phyloP scores from a whole-genome alignment of 345 rosid genomes.

The Brassica carinata region DNA sequence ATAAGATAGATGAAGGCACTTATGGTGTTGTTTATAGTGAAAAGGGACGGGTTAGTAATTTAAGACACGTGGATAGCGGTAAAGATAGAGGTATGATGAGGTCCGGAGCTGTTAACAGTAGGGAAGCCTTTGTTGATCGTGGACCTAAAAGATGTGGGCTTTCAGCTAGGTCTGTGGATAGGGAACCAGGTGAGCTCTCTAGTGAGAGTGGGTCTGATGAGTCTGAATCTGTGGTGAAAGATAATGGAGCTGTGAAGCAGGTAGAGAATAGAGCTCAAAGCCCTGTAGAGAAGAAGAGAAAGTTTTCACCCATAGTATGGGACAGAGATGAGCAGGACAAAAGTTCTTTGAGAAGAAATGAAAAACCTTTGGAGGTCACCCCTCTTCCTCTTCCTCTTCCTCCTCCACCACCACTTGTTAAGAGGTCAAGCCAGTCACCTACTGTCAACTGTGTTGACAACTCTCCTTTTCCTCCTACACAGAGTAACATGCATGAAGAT shows the following conservation, averaged over 20 bases:
- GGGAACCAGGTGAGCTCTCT: conserved; percentile 98
- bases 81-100: conserved; percentile 61
- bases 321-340: conserved; percentile 73
- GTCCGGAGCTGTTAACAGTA: conserved; percentile 58
- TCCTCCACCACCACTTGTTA: conserved; percentile 67
- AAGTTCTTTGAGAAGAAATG: conserved; percentile 45
- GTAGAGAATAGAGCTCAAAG: conserved; percentile 53
- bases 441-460: conserved; percentile 44
- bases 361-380: conserved; percentile 42
- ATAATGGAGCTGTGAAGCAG: conserved; percentile 42
- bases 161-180: conserved; percentile 57
- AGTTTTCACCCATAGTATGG: conserved; percentile 98
- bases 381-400: conserved; percentile 49
- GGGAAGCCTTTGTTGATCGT: conserved; percentile 41
- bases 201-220: conserved; percentile 98
- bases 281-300: conserved; percentile 72
- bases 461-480: conserved; percentile 47
- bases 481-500: conserved; percentile 40
- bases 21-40: conserved; percentile 99
- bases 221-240: conserved; percentile 50
- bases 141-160: conserved; percentile 48
- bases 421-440: conserved; percentile 50
- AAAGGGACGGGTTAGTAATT: conserved; percentile 42
- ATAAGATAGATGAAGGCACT: conserved; percentile 98
- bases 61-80: conserved; percentile 45